Conservation (phyloP, 2,329 filamentous ascomycete genomes). For the Gnomoniopsis smithogilvyi region DNA sequence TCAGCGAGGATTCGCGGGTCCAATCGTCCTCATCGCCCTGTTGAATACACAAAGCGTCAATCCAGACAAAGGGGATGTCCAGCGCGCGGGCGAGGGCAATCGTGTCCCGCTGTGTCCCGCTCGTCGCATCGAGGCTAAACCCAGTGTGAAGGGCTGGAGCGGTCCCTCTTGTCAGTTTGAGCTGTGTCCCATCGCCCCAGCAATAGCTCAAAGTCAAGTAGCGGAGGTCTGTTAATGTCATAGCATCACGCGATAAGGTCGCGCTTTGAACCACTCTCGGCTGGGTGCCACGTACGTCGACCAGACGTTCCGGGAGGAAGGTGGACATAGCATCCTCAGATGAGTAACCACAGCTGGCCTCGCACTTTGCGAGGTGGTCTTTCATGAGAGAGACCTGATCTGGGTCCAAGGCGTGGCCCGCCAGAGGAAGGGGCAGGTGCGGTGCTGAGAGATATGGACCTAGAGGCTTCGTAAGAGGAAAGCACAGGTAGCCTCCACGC, state of each 20-base stretch:
- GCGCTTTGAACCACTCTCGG: background rate
- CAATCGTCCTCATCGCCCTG: slow-evolving; percentile 17
- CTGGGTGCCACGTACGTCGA: background rate
- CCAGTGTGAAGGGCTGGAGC: background rate
- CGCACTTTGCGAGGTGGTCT: background rate
- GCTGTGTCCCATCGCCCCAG: background rate
- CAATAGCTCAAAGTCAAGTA: background rate
- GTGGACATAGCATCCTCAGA: background rate
- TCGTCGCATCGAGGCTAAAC: background rate
- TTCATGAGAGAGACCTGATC: background rate
- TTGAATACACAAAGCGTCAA: slow-evolving; percentile 18
- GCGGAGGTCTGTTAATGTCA: background rate
- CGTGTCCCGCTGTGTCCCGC: background rate
- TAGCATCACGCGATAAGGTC: background rate
- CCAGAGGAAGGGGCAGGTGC: background rate
- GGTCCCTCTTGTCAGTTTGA: background rate
- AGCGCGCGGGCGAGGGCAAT: background rate
- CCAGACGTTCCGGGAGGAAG: background rate
- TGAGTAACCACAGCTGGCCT: background rate
- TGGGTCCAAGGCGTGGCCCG: background rate
- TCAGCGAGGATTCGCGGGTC: slow-evolving; percentile 12
- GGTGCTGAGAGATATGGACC: background rate
- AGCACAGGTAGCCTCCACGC: background rate
- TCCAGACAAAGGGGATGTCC: slow-evolving; percentile 16
- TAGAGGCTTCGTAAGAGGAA: background rate